These are phyloP conservation scores for Somion occarium DNA, from an alignment of 1,284 basidiomycete species.

Conservation along the genomic window DNA sequence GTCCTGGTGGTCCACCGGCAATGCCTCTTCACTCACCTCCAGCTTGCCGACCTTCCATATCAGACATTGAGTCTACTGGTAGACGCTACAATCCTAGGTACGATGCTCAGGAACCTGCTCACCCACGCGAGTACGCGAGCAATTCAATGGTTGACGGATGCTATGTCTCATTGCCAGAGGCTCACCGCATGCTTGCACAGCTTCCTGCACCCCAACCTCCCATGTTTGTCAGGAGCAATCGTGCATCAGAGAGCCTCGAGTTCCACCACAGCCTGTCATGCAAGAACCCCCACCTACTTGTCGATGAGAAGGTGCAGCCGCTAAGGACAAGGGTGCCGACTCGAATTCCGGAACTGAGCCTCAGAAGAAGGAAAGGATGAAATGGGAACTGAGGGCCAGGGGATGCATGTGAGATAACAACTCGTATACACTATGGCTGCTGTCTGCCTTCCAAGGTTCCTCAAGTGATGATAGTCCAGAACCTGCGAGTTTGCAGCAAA, in stretches of 20 bases:
- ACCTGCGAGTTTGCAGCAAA: conserved; percentile 52
- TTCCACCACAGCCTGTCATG: conserved; percentile 25
- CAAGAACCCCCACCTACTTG: conserved; percentile 26
- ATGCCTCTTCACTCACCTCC: conserved; percentile 18
- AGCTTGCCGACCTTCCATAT: conserved; percentile 14
- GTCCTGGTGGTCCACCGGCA: conserved; percentile 15
- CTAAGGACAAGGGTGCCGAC: conserved; percentile 34
- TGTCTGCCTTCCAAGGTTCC: conserved; percentile 29
- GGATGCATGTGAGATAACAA: conserved; percentile 21
- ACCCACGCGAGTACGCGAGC: conserved; percentile 22
- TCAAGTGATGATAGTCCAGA: conserved; percentile 43
- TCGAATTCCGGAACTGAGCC: conserved; percentile 26
- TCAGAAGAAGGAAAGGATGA: conserved; percentile 41
- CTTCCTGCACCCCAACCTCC: conserved; percentile 22
- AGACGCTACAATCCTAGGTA: conserved; percentile 32
- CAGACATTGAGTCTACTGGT: conserved; percentile 19
- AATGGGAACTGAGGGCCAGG: conserved; percentile 31
- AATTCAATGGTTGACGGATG: conserved; percentile 22
- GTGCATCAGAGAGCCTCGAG: conserved; percentile 37
- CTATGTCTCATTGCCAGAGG: conserved; percentile 29
- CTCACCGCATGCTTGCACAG: not conserved
- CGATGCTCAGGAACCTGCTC: conserved; percentile 20
- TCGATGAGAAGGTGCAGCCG: conserved; percentile 25
- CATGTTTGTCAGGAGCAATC: conserved; percentile 20
- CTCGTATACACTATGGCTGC: conserved; percentile 13